A percentile compares a stretch with the other conserved stretches of the same genome.
phyloP scores from a whole-genome alignment of 1,284 basidiomycete species.

The Puccinia coronata region DNA sequence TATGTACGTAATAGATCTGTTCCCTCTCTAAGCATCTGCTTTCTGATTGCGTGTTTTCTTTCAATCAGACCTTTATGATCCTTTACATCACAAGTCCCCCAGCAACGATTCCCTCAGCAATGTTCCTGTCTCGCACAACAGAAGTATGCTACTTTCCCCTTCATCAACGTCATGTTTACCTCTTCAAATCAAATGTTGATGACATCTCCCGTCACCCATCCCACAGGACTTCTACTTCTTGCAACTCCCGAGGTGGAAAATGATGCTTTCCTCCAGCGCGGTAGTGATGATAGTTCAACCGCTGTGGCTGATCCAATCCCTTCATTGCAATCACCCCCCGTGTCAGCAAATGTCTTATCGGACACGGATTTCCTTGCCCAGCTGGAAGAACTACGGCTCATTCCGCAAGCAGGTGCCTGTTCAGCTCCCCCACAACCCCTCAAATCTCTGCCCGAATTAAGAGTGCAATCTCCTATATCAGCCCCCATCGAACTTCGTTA shows the following conservation, averaged over 20 bases:
- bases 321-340: not conserved
- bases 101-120: not conserved
- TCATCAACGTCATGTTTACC: not conserved
- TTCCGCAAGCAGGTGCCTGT: not conserved
- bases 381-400: not conserved
- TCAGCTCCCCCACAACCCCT: not conserved
- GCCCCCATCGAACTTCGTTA: not conserved
- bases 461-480: not conserved
- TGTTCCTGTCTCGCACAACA: not conserved
- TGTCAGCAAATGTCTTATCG: not conserved
- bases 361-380: not conserved
- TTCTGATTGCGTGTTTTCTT: not conserved
- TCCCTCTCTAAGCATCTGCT: not conserved
- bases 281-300: not conserved
- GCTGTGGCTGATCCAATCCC: not conserved
- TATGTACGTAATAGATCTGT: not conserved
- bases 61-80: not conserved
- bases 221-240: not conserved
- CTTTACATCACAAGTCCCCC: not conserved
- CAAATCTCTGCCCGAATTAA: not conserved
- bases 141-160: not conserved
- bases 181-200: not conserved
- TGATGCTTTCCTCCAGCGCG: not conserved
- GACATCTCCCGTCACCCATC: not conserved
- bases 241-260: not conserved